Conservation (phyloP, 164 flowering plant genomes). For the Nymphaea thermarum region DNA sequence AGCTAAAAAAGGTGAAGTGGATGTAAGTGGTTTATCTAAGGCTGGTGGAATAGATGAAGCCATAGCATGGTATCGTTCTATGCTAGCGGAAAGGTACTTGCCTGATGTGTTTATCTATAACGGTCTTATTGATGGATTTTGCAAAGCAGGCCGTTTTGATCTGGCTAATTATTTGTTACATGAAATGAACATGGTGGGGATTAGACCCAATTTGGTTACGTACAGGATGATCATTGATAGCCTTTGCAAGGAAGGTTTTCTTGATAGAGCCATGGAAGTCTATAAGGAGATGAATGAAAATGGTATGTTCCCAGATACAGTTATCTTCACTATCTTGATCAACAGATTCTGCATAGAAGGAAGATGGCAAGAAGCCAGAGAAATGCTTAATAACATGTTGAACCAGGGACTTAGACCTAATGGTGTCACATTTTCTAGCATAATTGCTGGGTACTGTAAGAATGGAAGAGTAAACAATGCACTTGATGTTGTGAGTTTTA, state of each 20-base stretch:
- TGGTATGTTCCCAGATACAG: not conserved
- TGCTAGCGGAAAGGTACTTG: not conserved
- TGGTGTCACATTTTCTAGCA: not conserved
- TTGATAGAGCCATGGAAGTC: not conserved
- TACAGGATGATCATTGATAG: not conserved
- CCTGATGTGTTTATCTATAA: not conserved
- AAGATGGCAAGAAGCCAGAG: slow-evolving; percentile 1
- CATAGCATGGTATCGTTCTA: not conserved
- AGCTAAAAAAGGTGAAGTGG: no score
- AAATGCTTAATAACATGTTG: slow-evolving; percentile 1
- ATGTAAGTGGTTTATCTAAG: not conserved
- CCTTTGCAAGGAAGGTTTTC: not conserved
- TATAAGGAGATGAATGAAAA: not conserved
- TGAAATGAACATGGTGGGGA: not conserved
- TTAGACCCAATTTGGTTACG: not conserved
- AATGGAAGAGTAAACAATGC: not conserved
- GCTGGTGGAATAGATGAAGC: not conserved
- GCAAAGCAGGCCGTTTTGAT: not conserved
- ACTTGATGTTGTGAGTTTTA: not conserved
- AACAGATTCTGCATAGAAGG: not conserved
- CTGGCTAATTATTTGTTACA: not conserved
- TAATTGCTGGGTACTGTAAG: not conserved
- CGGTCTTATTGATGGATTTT: not conserved
- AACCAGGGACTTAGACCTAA: not conserved
- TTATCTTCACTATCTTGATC: not conserved